Evolutionary conservation across 1,139 yeast genomes (phyloP), one percentile per base, ranked within the genome.

Genomic region (Zygosaccharomyces sapae): DNA sequence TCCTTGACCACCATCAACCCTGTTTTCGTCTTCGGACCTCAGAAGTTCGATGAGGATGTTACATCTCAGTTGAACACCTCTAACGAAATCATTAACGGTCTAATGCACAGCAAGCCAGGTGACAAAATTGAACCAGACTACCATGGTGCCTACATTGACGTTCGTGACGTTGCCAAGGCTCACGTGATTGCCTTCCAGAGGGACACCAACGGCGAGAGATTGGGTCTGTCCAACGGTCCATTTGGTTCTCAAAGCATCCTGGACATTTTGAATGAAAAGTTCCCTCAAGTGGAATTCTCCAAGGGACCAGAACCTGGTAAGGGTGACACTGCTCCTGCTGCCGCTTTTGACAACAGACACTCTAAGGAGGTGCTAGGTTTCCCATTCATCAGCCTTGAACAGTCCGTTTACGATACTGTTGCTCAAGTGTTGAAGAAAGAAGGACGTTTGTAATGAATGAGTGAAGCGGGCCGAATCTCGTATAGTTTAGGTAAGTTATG

Each of bases 91-190:
- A 55, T 72, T 43, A 63, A 65, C 39, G 38, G 45, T 7, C 27
- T 69, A 6, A 40, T 56, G 27, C 48, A 50, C n/a, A 44, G 56
- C n/a, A 38, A 58, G 54, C 48, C 52, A 12, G 49, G 46, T n/a
- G 20, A 18, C 22, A 25, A 42, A 30, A 33, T 49, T 6, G 49
- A 48, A 20, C 30, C 34, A 37, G 46, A 40, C 19, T 34, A 44
- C 31, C 41, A 38, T 27, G 46, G 46, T n/a, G 46, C 47, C 7
- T 70, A 46, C 55, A 69, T 75, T 29, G 81, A 79, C 56, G 83
- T 77, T 2, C 68, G 81, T 48, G 81, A 78, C 53, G 75, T 75
- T 7, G 80, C 81, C 4, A 60, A 56, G 50, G 79, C 79, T 6
- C 83, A 77, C 56, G 59, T 77, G 16, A 52, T 59, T 37, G 76